phyloP scores from a whole-genome alignment of 768 basidiomycete genomes.

The Boletus rubroflammeus region DNA sequence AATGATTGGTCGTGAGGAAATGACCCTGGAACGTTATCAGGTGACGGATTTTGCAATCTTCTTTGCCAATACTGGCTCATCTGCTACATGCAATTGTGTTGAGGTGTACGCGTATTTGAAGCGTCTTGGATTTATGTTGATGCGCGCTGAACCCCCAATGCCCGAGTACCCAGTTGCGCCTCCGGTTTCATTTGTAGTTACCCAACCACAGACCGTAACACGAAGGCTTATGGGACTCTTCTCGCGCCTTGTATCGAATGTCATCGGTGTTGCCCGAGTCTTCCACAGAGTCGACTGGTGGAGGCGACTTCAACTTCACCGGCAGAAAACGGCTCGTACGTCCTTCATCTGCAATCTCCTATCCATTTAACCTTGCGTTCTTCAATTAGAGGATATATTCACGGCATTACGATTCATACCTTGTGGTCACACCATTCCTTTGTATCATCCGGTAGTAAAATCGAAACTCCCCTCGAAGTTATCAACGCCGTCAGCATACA shows the following conservation, averaged over 20 bases:
- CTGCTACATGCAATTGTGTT: neutral
- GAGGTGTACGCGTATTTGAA: constrained; percentile 93
- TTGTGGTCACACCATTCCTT: constrained; percentile 52
- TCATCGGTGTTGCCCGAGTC: constrained; percentile 2
- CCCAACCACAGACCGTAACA: constrained; percentile 1
- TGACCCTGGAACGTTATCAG: constrained; percentile 87
- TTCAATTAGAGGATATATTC: constrained; percentile 59
- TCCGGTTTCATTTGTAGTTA: constrained; percentile 18
- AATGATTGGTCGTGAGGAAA: constrained; percentile 74
- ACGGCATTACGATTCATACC: constrained; percentile 68
- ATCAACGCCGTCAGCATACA: constrained; percentile 40
- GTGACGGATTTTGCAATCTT: constrained; percentile 37
- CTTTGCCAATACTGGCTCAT: neutral
- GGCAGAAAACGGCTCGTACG: constrained; percentile 54
- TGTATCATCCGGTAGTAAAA: constrained; percentile 26
- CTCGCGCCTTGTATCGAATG: constrained; percentile 3
- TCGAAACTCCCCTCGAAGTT: neutral
- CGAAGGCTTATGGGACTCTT: constrained; percentile 11
- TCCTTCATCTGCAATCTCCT: neutral
- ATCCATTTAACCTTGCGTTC: neutral
- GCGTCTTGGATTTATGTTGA: constrained; percentile 86
- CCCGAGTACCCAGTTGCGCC: constrained; percentile 50
- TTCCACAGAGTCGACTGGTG: constrained; percentile 51
- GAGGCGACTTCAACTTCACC: constrained; percentile 53
- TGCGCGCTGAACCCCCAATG: constrained; percentile 63